Conservation (phyloP, 2,329 filamentous ascomycete species). For the Furcasterigmium sp. region DNA sequence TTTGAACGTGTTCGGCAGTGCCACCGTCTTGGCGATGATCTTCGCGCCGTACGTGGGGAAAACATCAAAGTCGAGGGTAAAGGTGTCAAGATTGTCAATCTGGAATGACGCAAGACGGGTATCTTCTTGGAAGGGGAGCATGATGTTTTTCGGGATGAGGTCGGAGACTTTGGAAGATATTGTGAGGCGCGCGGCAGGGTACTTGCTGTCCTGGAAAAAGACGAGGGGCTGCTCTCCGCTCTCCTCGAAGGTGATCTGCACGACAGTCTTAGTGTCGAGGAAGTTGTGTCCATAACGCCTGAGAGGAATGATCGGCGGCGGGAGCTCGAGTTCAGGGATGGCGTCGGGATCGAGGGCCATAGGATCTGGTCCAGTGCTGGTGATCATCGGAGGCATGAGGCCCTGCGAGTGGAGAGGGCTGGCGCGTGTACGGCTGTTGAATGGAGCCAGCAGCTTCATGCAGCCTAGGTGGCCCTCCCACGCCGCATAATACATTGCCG, state of each 20-base stretch:
- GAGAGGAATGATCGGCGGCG: conserved; percentile 91
- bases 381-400: conserved; percentile 32
- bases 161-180: conserved; percentile 96
- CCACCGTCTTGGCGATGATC: conserved; percentile 93
- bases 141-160: conserved; percentile 91
- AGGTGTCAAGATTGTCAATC: conserved; percentile 86
- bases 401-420: conserved; percentile 39
- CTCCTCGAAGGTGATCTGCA: conserved; percentile 86
- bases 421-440: conserved; percentile 36
- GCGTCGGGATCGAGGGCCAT: conserved; percentile 76
- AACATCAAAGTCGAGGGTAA: conserved; percentile 94
- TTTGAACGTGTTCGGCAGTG: conserved; percentile 80
- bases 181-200: conserved; percentile 88
- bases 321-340: conserved; percentile 86
- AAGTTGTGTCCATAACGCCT: conserved; percentile 97
- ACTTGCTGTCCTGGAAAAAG: conserved; percentile 98
- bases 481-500: conserved; percentile 96
- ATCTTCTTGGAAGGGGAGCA: conserved; percentile 94
- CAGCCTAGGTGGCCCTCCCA: conserved; percentile 97
- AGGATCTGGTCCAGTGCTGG: conserved; percentile 46
- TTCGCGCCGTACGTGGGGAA: conserved; percentile 97
- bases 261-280: conserved; percentile 92
- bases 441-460: conserved; percentile 77
- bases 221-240: conserved; percentile 69
- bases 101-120: conserved; percentile 92